Evolutionary conservation across 495 filamentous ascomycete genomes (phyloP), one percentile per base, ranked within the genome.

Genomic region (Penicillium egyptiacum): DNA sequence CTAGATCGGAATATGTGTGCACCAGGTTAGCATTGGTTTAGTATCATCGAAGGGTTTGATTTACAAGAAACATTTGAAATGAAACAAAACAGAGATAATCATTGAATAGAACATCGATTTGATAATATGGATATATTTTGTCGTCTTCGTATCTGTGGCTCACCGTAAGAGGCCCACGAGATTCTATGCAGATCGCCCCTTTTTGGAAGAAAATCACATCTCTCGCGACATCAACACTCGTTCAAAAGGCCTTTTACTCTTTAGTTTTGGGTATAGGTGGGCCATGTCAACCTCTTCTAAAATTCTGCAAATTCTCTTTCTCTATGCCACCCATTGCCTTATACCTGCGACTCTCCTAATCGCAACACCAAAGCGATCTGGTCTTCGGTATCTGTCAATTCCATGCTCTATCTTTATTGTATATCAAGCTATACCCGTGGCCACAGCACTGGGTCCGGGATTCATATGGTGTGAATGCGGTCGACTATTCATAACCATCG

Each of bases 401-500:
- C 60, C 60, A 47, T 51, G 49, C 37, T 56, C 52, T 25, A 16
- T 57, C 7, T 55, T 47, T 9, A 60, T 60, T 51, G 50, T 42
- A 14, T 30, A 55, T 43, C 50, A 22, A 25, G 50, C 45, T 37
- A 55, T 63, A 52, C 33, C 42, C 5, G 30, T 61, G 11, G 62
- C 62, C 9, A 48, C 42, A 33, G 28, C 49, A 1, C 30, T 62
- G 6, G 56, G 62, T 14, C 63, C 63, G 4, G 60, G 62, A 4
- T 65, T 56, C n/a, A 25, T 60, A 8, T 65, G 63, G 63, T 65
- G 63, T 47, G 60, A 66, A 54, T 45, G 57, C 20, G 54, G 28
- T 11, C 63, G 63, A 10, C 43, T 66, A 12, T 55, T 60, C 11
- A 7, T 61, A 17, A 58, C 60, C 11, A 57, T 66, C 25, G 5